Evolutionary conservation across 2,329 filamentous ascomycete species (phyloP), one percentile per base, ranked within the genome.

Genomic region (Cercospora sojina): DNA sequence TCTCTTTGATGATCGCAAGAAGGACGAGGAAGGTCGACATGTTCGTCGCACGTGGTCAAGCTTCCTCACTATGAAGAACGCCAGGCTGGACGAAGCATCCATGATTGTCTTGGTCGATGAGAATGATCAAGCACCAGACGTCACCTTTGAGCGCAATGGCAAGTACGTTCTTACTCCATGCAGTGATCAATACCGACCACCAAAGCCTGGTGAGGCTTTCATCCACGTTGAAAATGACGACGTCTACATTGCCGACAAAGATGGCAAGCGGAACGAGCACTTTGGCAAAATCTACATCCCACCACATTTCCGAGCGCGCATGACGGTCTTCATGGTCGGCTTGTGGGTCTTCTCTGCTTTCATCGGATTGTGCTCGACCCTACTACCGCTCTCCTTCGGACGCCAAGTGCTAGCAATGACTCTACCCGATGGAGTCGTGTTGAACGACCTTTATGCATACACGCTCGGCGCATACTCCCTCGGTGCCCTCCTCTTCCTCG

Each of bases 381-480:
- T 99, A 68, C 81, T 96, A 0, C 96, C 95, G 0, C 85, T 99
- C 3, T 83, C 96, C 6, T 88, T 97, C 75, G 95, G 95, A 1
- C 90, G 95, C 29, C 85, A 84, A 65, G 84, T 98, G 68, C 91
- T 97, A 76, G 87, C 88, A 56, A 81, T 85, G 29, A 80, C 93
- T 35, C 87, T 97, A 49, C 91, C 92, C 4, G 80, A 83, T 0
- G 85, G 91, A 68, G 86, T 91, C 57, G 87, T 87, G 47, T 90
- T 94, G 75, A 99, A 98, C 78, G 95, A 99, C 77, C 91, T 99
- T 27, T 98, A 99, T 74, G 94, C 95, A 12, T 97, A 97, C 77
- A 96, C 92, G 61, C 88, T 95, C 31, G 95, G 95, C 13, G 85
- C 96, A 47, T 97, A 96, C 76, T 82, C 92, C 27, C 83, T 97